A percentile compares a stretch with the other conserved stretches of the same genome.
These are phyloP conservation scores for Fusarium ramigenum DNA, from an alignment of 2,329 filamentous ascomycete species.

Conservation along the genomic window DNA sequence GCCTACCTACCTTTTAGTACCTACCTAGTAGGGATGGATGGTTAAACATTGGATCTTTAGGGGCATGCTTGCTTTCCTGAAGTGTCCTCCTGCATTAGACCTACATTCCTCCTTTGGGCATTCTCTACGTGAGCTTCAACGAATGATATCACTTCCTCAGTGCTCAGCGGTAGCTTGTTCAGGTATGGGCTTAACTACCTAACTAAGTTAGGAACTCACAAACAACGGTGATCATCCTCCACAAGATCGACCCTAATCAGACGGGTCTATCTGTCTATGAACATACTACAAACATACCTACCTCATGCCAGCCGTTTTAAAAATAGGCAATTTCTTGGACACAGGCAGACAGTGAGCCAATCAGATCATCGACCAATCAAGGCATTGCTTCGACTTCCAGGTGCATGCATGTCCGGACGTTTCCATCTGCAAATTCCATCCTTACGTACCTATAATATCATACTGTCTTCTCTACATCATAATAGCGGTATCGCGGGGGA, in stretches of 20 bases:
- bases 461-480: not conserved
- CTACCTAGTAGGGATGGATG: conserved; percentile 1
- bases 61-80: conserved; percentile 1
- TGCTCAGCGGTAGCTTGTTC: not conserved
- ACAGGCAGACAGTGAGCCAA: not conserved
- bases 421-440: not conserved
- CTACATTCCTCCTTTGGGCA: not conserved
- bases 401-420: not conserved
- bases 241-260: conserved; percentile 11
- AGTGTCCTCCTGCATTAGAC: conserved; percentile 1
- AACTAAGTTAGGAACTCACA: not conserved
- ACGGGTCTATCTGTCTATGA: not conserved
- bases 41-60: not conserved
- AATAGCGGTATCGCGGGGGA: not conserved
- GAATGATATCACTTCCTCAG: not conserved
- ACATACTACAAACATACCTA: not conserved
- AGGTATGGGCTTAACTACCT: not conserved
- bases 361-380: conserved; percentile 16
- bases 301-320: conserved; percentile 8
- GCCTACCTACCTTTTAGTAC: not conserved
- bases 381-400: not conserved
- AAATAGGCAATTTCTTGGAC: not conserved
- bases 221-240: conserved; percentile 7
- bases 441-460: not conserved
- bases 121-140: not conserved